Percentiles rank a stretch among this genome's conserved stretches.
Evolutionary conservation across 2,329 filamentous ascomycete genomes (phyloP).

Genomic region (Sclerotiophoma versabilis): DNA sequence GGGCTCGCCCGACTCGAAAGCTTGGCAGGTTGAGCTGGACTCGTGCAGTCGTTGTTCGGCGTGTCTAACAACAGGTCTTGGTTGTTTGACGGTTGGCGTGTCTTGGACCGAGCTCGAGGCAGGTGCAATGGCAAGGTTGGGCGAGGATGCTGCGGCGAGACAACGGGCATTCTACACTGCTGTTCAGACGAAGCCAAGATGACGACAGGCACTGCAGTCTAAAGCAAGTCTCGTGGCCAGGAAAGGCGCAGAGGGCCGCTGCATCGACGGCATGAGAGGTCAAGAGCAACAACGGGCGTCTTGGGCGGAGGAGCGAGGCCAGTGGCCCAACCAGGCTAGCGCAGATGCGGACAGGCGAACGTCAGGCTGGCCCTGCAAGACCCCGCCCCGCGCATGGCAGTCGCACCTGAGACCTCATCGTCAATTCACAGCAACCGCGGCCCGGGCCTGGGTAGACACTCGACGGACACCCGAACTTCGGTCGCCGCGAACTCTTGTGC

Average conservation of each 20-base stretch:
- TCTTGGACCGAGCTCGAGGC: no score
- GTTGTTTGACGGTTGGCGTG: no score
- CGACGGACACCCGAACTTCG: not conserved
- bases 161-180: no score
- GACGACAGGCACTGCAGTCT: no score
- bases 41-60: not conserved
- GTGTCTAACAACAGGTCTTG: no score
- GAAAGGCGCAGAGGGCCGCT: no score
- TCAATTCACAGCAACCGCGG: conserved; percentile 18
- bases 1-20: no score
- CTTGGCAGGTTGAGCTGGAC: not conserved
- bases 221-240: no score
- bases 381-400: conserved; percentile 1
- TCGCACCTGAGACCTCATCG: conserved; percentile 1
- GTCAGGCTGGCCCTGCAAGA: conserved; percentile 1
- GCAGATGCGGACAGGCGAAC: conserved; percentile 2
- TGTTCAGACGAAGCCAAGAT: no score
- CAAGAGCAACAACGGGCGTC: not conserved
- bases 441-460: conserved; percentile 2
- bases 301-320: not conserved
- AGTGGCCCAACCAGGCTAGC: not conserved
- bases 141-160: no score
- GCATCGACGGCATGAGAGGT: no score
- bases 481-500: not conserved
- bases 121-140: no score